Base-by-base conservation (phyloP, 495 filamentous ascomycete species). In the Hyphodiscus hymeniophilus region DNA sequence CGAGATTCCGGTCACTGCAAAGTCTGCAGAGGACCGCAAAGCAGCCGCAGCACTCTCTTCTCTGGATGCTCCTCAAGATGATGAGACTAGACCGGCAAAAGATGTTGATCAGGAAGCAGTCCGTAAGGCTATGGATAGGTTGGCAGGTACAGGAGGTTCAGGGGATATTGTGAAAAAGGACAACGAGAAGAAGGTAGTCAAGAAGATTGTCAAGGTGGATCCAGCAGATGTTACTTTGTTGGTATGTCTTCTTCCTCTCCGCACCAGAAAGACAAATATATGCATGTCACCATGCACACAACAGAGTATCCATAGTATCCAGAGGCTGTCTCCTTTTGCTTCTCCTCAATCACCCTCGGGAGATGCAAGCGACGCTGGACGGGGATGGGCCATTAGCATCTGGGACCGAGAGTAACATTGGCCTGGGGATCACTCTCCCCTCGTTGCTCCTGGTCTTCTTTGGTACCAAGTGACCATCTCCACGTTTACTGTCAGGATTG, bases 1-100 rank as follows among this genome's bases (percentile, higher is more conserved):
- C 18, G 74, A 77, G 33, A 65, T 76, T 35, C 66, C 77, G 20
- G 79, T 83, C 35, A 69, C 81, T 33, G 85, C 77, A 48, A 75
- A 79, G 63, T 76, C 75, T 32, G 77, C 87, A 52, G 88, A 94
- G 66, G 89, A 92, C 68, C 85, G 88, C 64, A 94, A 92, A 67
- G 86, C 90, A 17, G 88, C 88, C 47, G 87, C 86, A 21, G 89
- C 90, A 15, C 80, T 94, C 57, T 81, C 78, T 51, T 78, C 80
- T 46, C 82, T 95, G 45, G 82, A 90, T 55, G 64, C 75, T 21
- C 66, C 61, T 28, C 67, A 66, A 50, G 81, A 80, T 47, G 84
- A 83, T 43, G 67, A 69, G n/a, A 60, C 59, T 28, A 52, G 68
- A 18, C 48, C 56, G 8, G 45, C 66, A 6, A 73, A 75, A 51